These are phyloP conservation scores for Backusella morwellensis DNA, from an alignment of 192 early-diverging fungal genomes.

Conservation along the genomic window DNA sequence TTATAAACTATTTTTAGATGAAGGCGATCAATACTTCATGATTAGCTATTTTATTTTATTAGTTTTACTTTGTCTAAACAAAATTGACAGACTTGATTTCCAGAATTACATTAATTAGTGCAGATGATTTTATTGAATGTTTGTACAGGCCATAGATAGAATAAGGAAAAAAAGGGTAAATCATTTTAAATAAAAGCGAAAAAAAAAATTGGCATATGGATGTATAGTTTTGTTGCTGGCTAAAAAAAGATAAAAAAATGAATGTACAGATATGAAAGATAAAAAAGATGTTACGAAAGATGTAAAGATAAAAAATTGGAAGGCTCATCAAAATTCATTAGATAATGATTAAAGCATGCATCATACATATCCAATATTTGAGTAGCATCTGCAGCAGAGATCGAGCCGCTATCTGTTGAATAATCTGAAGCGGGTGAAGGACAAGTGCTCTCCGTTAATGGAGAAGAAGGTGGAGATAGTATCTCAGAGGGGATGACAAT, in stretches of 20 bases:
- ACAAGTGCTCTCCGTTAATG: conserved; percentile 3
- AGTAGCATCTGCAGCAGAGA: background rate
- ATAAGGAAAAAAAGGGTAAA: background rate
- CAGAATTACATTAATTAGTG: background rate
- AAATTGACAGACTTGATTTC: background rate
- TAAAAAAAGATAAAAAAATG: background rate
- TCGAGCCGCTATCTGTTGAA: background rate
- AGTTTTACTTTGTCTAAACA: background rate
- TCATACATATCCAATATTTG: background rate
- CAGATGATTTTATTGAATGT: background rate
- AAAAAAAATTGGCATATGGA: background rate
- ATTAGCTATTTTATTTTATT: background rate
- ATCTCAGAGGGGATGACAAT: conserved; percentile 11
- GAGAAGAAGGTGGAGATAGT: background rate
- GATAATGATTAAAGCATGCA: background rate
- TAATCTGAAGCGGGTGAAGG: conserved; percentile 6
- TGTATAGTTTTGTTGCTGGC: background rate
- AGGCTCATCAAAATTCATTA: background rate
- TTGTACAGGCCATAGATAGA: background rate
- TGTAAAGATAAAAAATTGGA: background rate
- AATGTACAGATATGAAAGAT: background rate
- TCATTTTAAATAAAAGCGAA: background rate
- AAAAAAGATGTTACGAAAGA: background rate
- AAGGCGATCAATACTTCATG: background rate
- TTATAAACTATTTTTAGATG: background rate